Evolutionary conservation across 225 moss, liverwort and hornwort genomes (phyloP).

Genomic region (Marchantia polymorpha): DNA sequence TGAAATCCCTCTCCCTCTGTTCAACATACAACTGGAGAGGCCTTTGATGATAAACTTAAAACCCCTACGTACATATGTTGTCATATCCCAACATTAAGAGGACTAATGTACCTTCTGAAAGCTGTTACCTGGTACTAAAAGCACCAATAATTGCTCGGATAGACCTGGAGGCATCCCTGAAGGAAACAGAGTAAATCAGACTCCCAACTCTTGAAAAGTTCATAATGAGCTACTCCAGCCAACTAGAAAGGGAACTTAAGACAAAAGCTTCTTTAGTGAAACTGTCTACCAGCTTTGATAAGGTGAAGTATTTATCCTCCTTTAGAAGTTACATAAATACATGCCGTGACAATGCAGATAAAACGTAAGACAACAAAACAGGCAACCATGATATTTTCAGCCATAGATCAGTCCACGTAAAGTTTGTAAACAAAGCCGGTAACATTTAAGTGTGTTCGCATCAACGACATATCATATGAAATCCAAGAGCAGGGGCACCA

Average conservation of each 20-base stretch:
- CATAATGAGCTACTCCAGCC: conserved; percentile 39
- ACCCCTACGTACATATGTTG: conserved; percentile 47
- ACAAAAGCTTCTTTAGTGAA: too few relatives aligned
- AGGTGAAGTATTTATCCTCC: background rate
- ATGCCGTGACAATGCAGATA: background rate
- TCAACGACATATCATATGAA: conserved; percentile 15
- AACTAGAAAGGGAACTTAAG: conserved; percentile 15
- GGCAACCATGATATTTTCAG: background rate
- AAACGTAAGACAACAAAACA: background rate
- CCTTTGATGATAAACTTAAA: conserved; percentile 30
- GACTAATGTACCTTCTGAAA: conserved; percentile 95
- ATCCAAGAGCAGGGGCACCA: background rate
- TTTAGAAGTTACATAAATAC: background rate
- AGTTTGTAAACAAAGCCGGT: background rate
- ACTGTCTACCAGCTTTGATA: background rate
- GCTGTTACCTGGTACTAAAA: conserved; percentile 91
- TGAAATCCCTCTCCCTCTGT: background rate
- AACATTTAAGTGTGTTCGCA: conserved; percentile 7
- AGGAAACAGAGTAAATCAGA: conserved; percentile 99
- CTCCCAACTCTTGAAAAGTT: conserved; percentile 50
- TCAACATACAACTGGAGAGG: conserved; percentile 20
- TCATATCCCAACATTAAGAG: conserved; percentile 58
- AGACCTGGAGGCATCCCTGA: conserved; percentile 99
- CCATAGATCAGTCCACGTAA: background rate
- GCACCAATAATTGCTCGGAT: conserved; percentile 78